phyloP scores from a whole-genome alignment of 225 moss, liverwort and hornwort species.

The Bryoerythrophyllum caledonicum region DNA sequence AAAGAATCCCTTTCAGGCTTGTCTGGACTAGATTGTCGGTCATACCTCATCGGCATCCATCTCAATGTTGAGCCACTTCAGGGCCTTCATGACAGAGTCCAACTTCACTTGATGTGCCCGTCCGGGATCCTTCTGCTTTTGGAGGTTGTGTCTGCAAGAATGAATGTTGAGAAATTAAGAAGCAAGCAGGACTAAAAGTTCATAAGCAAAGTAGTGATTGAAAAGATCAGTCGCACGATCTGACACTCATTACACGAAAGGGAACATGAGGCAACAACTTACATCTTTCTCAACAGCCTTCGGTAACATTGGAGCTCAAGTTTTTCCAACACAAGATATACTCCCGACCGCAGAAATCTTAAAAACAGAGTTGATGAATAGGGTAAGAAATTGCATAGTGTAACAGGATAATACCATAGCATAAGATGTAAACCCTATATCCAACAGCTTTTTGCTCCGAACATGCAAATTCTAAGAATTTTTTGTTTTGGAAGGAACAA shows the following conservation, averaged over 20 bases:
- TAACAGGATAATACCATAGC: background rate
- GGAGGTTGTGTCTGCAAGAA: constrained; percentile 62
- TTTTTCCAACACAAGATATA: constrained; percentile 83
- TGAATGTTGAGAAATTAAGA: background rate
- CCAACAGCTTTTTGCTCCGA: background rate
- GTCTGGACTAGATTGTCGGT: background rate
- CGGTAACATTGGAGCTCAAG: constrained; percentile 79
- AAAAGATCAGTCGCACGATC: background rate
- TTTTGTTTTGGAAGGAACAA: background rate
- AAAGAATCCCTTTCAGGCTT: background rate
- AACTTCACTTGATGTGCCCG: constrained; percentile 85
- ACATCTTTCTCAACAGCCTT: constrained; percentile 85
- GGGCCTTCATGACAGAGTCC: constrained; percentile 74
- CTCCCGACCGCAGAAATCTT: constrained; percentile 85
- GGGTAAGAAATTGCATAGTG: constrained; percentile 7
- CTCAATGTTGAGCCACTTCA: constrained; percentile 79
- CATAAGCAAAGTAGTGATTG: background rate
- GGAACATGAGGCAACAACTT: constrained; percentile 14
- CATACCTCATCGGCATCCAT: constrained; percentile 81
- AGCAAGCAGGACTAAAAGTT: background rate
- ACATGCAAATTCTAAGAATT: background rate
- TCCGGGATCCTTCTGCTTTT: constrained; percentile 76
- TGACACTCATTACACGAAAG: background rate
- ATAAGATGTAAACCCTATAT: background rate
- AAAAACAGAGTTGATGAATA: constrained; percentile 17